Percentiles rank a stretch among this genome's conserved stretches.
phyloP scores from a whole-genome alignment of 2,329 filamentous ascomycete species.

The Thyridium curvatum region DNA sequence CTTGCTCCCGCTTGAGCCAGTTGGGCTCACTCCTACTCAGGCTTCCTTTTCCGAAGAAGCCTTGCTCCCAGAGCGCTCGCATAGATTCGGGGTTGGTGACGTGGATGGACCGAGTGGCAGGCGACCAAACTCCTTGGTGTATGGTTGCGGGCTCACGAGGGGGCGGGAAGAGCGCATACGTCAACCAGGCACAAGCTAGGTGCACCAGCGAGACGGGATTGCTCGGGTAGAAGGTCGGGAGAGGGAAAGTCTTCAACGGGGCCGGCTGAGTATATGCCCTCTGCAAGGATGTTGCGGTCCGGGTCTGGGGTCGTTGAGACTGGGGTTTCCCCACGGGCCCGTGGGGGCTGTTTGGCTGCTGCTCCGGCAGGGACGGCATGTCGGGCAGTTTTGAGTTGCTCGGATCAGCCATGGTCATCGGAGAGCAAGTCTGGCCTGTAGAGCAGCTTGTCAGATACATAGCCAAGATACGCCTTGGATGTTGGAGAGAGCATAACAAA shows the following conservation, averaged over 20 bases:
- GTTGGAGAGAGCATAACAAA: no score
- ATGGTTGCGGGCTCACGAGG: slow-evolving; percentile 56
- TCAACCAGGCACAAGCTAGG: slow-evolving; percentile 70
- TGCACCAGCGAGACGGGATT: slow-evolving; percentile 87
- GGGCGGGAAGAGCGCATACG: slow-evolving; percentile 65
- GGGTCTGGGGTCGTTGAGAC: slow-evolving; percentile 11
- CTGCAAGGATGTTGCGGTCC: slow-evolving; percentile 37
- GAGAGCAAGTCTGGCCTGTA: slow-evolving; percentile 10
- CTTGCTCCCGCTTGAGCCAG: slow-evolving; percentile 81
- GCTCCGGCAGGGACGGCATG: slow-evolving; percentile 6
- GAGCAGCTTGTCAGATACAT: no score
- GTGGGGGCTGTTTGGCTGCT: slow-evolving; percentile 10
- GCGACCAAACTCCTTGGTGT: slow-evolving; percentile 74
- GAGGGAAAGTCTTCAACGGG: slow-evolving; percentile 74
- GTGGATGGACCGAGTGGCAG: slow-evolving; percentile 75
- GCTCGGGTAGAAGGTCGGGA: slow-evolving; percentile 83
- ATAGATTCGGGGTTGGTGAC: slow-evolving; percentile 72
- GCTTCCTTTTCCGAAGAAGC: slow-evolving; percentile 93
- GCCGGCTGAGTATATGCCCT: slow-evolving; percentile 77
- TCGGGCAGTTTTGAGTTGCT: slow-evolving; percentile 7
- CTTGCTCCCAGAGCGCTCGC: slow-evolving; percentile 86
- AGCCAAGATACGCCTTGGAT: no score
- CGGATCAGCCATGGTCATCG: slow-evolving; percentile 21
- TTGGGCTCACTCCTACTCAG: slow-evolving; percentile 91
- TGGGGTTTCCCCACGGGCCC: slow-evolving; percentile 6